Evolutionary conservation across 192 early-diverging fungal species (phyloP).

Genomic region (Oehlia diaphana): DNA sequence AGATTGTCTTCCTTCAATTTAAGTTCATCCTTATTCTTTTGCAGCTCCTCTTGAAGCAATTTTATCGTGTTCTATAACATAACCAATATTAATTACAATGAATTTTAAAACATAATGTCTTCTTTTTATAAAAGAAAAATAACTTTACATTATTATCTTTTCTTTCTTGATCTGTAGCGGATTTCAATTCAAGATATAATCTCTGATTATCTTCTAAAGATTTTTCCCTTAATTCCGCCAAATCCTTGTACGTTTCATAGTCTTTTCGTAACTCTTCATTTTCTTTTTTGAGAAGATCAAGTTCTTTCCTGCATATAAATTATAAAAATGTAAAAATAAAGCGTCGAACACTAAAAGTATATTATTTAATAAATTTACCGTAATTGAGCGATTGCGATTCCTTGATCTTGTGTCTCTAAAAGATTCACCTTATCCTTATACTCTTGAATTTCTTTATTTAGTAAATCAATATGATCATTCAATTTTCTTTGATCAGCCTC

Average conservation of each 20-base stretch:
- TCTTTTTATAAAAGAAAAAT: background rate
- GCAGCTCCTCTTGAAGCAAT: slow-evolving; percentile 9
- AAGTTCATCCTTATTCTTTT: background rate
- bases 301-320: background rate
- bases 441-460: slow-evolving; percentile 1
- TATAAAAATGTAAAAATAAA: background rate
- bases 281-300: background rate
- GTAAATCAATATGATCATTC: background rate
- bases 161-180: slow-evolving; percentile 5
- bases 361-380: background rate
- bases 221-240: background rate
- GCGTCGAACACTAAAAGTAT: background rate
- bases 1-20: background rate
- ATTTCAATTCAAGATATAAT: slow-evolving; percentile 8
- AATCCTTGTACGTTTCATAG: background rate
- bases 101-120: too few species aligned
- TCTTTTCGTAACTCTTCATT: background rate
- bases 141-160: background rate
- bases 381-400: background rate
- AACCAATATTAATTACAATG: background rate
- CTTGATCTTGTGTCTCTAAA: slow-evolving; percentile 3
- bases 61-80: background rate
- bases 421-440: background rate
- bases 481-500: background rate
- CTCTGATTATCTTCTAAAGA: background rate